A percentile compares a stretch with the other conserved stretches of the same genome.
Conservation (phyloP, 1,284 basidiomycete species). For the Ganoderma sinense region DNA sequence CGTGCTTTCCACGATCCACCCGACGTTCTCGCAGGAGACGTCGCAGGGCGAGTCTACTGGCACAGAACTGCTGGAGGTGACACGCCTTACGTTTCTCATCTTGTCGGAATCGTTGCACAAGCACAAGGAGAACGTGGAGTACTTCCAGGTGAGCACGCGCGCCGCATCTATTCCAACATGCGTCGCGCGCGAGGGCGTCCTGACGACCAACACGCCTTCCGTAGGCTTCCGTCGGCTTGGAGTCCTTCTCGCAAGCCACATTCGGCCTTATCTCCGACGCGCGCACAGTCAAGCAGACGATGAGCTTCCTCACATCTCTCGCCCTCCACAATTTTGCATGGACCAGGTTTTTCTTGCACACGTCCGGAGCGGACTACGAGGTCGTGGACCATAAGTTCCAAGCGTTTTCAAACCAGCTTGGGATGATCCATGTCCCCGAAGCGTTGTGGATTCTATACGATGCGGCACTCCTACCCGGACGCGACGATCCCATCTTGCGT, state of each 20-base stretch:
- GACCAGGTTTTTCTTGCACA: constrained; percentile 55
- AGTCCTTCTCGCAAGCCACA: constrained; percentile 64
- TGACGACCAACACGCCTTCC: background rate
- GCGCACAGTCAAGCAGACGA: constrained; percentile 55
- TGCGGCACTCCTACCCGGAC: constrained; percentile 42
- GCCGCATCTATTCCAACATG: no score
- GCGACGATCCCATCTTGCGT: constrained; percentile 42
- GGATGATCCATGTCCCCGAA: constrained; percentile 59
- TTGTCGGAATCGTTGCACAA: constrained; percentile 68
- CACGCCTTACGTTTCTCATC: constrained; percentile 65
- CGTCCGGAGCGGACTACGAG: constrained; percentile 42
- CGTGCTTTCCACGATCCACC: constrained; percentile 65
- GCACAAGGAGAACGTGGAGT: constrained; percentile 62
- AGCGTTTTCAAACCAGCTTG: constrained; percentile 52
- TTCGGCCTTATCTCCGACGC: constrained; percentile 55
- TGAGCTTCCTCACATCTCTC: constrained; percentile 71
- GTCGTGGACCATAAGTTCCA: constrained; percentile 45
- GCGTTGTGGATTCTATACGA: constrained; percentile 65
- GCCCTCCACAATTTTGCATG: constrained; percentile 68
- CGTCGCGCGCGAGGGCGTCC: constrained; percentile 3
- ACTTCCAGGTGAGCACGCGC: constrained; percentile 64
- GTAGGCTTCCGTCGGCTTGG: constrained; percentile 72
- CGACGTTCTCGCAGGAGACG: constrained; percentile 43
- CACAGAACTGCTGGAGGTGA: constrained; percentile 57
- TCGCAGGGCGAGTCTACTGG: constrained; percentile 52